Base-by-base conservation (phyloP, 305 asterid species). In the Solanum hybrid region DNA sequence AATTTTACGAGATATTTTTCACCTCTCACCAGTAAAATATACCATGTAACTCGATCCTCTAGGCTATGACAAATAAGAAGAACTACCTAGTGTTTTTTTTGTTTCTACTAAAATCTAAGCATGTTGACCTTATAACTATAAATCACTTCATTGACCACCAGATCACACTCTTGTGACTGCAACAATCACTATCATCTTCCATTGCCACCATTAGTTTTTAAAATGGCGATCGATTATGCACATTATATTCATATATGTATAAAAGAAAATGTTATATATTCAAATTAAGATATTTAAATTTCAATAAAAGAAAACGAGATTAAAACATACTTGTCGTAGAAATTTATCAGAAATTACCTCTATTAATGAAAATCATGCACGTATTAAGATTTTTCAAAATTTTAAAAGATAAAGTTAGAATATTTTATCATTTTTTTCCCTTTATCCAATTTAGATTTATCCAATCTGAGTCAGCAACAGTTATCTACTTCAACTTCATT, bases 391-490 rank as follows among this genome's bases (percentile, higher is more conserved):
- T 76, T 76, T 32, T 76, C 81, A 32, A 32, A 32, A 17, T 3
- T 32, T 29, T 76, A 17, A 8, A 76, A 76, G 42, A 76, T 32
- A 76, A 73, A 76, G 81, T 76, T 26, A 76, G 7, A 32, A 32
- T 17, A 7, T 60, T 60, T 60, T 32, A 32, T 76, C 3, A 10
- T 35, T 0, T 34, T 11, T 24, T 38, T 6, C 5, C 27, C 5
- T 24, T 79, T 36, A 89, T 89, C 91, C 86, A 82, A 11, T 51
- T 42, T 89, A 85, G 91, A 88, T 76, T 60, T 89, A 32, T 9
- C 34, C 42, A 64, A 42, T 87, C 90, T 91, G 92, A 89, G 85
- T 91, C 91, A 91, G 91, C 91, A 31, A 13, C 32, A 24, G 27
- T 84, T 31, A 11, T 84, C 29, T 51, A 16, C 16, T 71, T 71